These are phyloP conservation scores for Polymyxa betae DNA, from an alignment of 208 protist genomes.

Conservation along the genomic window DNA sequence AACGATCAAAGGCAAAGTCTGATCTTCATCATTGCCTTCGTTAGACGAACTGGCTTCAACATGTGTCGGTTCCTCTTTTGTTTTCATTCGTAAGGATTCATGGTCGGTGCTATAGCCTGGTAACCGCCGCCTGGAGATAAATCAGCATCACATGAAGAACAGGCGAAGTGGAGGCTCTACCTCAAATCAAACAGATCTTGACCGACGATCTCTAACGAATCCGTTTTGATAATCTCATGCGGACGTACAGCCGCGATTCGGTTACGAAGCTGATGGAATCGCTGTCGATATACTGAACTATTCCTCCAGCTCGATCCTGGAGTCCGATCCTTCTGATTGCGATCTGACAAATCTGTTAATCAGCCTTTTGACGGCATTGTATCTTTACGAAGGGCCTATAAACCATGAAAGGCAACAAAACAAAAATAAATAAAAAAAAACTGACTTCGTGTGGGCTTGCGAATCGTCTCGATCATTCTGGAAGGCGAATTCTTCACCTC, in stretches of 20 bases:
- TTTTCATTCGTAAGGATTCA: neutral
- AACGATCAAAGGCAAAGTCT: neutral
- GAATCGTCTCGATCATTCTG: constrained; percentile 32
- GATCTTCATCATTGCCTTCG: neutral
- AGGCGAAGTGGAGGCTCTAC: neutral
- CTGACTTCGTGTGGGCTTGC: neutral
- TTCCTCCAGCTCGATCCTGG: neutral
- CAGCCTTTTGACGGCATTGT: neutral
- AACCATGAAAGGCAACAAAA: neutral
- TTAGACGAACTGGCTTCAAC: neutral
- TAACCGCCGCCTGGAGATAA: neutral
- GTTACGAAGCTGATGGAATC: neutral
- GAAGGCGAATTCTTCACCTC: neutral
- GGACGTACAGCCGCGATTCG: neutral
- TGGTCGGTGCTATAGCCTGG: neutral
- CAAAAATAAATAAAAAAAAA: no score
- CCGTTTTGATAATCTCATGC: neutral
- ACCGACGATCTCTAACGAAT: constrained; percentile 8
- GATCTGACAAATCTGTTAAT: no score
- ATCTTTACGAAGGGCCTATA: neutral
- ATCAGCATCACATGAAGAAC: neutral
- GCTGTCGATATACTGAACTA: neutral
- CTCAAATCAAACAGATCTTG: constrained; percentile 46
- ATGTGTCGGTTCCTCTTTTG: neutral
- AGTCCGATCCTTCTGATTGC: neutral